Base-by-base conservation (phyloP, 257 asterid genomes). In the Asclepias syriaca region DNA sequence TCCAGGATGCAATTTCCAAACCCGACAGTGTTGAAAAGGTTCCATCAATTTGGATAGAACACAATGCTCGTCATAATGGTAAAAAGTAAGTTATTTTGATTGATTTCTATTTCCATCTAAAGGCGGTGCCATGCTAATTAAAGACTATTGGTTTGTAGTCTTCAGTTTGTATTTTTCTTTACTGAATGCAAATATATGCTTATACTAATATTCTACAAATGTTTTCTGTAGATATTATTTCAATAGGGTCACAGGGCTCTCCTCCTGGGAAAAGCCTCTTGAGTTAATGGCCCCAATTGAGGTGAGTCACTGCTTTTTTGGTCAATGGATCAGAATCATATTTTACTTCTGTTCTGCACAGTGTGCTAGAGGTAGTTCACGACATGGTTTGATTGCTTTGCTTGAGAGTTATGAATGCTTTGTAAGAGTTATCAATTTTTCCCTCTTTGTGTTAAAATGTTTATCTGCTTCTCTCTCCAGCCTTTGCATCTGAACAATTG, bases 261-360 rank as follows among this genome's bases (percentile, higher is more conserved):
- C 98, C 67, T 75, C 84, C 46, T 95, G 99, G 99, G 96, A 88
- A 79, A 95, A 90, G 86, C 99, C 99, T 66, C 57, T 74, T 18
- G 99, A 90, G 68, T 81, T 95, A 82, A 95, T 95, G 99, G 87
- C 93, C 5, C 76, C 82, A 61, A 76, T 68, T 56, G 97, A 95
- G 91, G 98, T 84, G 82, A 81, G 87, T 72, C 59, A 45, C 8
- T 51, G 57, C 57, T 16, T 16, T 3, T 15, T 51, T 51, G 9
- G 57, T 51, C 56, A 50, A 13, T 50, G 56, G 56, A 50, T 50
- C 18, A 51, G 57, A 15, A n/a, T 51, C 57, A 51, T 51, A 51
- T 51, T 51, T 51, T 19, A 16, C 57, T 51, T 51, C n/a, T 51
- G 7, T 51, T 51, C 56, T 51, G 21, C 56, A 51, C n/a, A 16